Evolutionary conservation across 805 yeast species (phyloP).

Genomic region (Pichia rugopelliculosa): DNA sequence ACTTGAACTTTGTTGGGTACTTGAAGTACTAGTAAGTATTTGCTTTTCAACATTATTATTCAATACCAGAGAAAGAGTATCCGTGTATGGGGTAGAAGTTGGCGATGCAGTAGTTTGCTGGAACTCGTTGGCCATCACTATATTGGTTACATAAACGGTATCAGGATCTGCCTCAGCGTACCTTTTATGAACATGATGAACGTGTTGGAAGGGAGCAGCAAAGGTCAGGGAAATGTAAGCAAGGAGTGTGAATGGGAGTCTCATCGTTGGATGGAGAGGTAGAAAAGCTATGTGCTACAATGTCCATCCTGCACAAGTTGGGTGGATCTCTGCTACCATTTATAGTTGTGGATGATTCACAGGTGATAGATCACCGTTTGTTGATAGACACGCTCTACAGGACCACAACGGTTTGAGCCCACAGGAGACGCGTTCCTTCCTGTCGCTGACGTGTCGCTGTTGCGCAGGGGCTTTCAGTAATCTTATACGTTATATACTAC

Average conservation of each 20-base stretch:
- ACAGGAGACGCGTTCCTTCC: too few relatives aligned
- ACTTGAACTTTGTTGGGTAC: neutral
- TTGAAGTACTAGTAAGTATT: neutral
- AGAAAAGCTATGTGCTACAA: too few relatives aligned
- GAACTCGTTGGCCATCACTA: neutral
- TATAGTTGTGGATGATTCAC: neutral
- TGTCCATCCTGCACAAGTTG: too few relatives aligned
- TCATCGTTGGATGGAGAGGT: too few relatives aligned
- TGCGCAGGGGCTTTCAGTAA: too few relatives aligned
- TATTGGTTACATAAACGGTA: neutral
- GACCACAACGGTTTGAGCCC: too few relatives aligned
- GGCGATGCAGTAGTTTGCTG: neutral
- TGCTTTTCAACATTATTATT: neutral
- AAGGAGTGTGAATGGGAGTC: neutral
- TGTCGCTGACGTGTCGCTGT: too few relatives aligned
- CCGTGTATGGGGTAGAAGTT: neutral
- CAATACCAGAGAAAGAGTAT: neutral
- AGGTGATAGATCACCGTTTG: neutral
- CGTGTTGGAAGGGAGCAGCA: slow-evolving; percentile 2
- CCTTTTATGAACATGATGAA: neutral
- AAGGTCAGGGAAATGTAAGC: neutral
- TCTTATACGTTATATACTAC: too few relatives aligned
- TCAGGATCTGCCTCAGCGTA: neutral
- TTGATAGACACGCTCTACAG: too few relatives aligned
- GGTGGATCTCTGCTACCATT: neutral